Evolutionary conservation across 352 stramenopile genomes (phyloP), one percentile per base, ranked within the genome.

Genomic region (Phytophthora capsici): DNA sequence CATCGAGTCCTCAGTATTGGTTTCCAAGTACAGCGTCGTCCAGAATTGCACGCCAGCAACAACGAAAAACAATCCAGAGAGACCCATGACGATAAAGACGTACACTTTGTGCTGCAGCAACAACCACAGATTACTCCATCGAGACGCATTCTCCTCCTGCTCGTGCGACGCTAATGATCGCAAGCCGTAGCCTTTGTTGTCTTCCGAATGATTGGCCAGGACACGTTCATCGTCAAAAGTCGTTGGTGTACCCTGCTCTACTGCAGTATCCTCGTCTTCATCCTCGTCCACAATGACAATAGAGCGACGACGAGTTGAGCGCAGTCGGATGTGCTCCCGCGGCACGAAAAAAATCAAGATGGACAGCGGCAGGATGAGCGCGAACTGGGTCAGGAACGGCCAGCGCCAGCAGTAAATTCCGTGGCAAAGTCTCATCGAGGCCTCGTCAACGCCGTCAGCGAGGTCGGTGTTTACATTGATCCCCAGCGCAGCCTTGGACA

Each of bases 331-430:
- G 51, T 95, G 83, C 13, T 80, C 77, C 30, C 74, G 56, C 12
- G 86, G 88, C 23, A 96, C 84, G 57, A 93, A 87, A 73, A 95
- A 96, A 26, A 94, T 78, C 48, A 89, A 51, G 10, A 94, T 73
- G 26, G 74, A 89, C 26, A 96, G 69, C 45, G 87, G 88, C 22
- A 88, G 69, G 40, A 94, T 77, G 17, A 93, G 65, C 47, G 77
- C 47, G 52, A 92, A 89, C 61, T 96, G 85, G 44, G 87, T 75
- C 26, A 96, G 57, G 59, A 96, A 95, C 28, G 88, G 88, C 84
- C 86, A 96, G 6, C 88, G 76, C 88, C 88, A 96, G 75, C 88
- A 96, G 57, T 90, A 90, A 45, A 95, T 90, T 50, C 84, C 80
- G 25, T 85, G 60, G 54, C 87, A 95, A 19, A 88, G 52, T 28